Conservation (phyloP, 495 filamentous ascomycete genomes). For the Cladorrhinum samala region DNA sequence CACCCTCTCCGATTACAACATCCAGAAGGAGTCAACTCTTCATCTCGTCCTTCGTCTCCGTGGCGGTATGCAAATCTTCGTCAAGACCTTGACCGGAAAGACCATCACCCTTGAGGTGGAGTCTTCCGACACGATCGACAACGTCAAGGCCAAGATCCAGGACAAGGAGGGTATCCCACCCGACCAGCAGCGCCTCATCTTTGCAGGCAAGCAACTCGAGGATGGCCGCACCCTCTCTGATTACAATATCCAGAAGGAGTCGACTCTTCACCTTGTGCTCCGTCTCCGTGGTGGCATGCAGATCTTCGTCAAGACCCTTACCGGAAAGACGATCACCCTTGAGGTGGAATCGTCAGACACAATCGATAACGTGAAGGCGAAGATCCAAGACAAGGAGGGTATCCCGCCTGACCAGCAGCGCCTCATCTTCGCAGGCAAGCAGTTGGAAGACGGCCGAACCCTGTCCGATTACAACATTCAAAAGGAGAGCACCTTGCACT, state of each 20-base stretch:
- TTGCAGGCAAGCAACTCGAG: conserved; percentile 93
- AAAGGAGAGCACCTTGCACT: conserved; percentile 95
- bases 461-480: conserved; percentile 98
- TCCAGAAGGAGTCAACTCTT: conserved; percentile 96
- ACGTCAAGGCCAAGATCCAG: conserved; percentile 75
- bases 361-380: conserved; percentile 90
- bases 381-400: conserved; percentile 99
- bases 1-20: conserved; percentile 96
- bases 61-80: conserved; percentile 96
- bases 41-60: conserved; percentile 95
- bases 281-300: conserved; percentile 99
- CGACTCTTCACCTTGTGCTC: conserved; percentile 90
- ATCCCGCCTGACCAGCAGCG: conserved; percentile 99
- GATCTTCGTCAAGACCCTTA: conserved; percentile 76
- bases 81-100: conserved; percentile 91
- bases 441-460: conserved; percentile 75
- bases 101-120: conserved; percentile 98
- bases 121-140: conserved; percentile 93
- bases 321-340: conserved; percentile 89
- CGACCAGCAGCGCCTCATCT: conserved; percentile 91
- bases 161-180: conserved; percentile 96
- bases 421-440: conserved; percentile 94
- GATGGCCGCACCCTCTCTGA: conserved; percentile 77
- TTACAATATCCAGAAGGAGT: conserved; percentile 99
- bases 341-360: conserved; percentile 89